A percentile compares a stretch with the other conserved stretches of the same genome.
Conservation (phyloP, 164 flowering plant genomes). For the Dillenia suffruticosa region DNA sequence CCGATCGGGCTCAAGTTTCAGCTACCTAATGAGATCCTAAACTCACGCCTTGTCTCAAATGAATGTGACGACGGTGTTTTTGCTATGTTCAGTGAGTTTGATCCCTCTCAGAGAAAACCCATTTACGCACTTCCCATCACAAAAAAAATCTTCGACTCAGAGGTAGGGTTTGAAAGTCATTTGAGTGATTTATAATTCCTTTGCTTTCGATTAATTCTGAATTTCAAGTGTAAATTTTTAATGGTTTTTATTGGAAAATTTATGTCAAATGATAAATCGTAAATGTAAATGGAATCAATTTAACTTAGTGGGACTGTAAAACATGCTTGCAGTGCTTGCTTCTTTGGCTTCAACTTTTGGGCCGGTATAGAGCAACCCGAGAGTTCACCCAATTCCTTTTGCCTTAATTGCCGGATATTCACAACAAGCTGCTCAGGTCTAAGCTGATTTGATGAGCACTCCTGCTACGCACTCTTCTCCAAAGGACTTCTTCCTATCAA, state of each 20-base stretch:
- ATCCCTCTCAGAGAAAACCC: neutral
- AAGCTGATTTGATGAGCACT: constrained; percentile 36
- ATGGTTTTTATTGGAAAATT: too few species aligned
- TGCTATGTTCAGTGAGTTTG: constrained; percentile 4
- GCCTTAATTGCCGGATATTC: constrained; percentile 36
- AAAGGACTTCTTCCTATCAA: too few species aligned
- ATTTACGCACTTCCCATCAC: neutral
- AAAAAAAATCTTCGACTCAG: neutral
- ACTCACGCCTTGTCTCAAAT: neutral
- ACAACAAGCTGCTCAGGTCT: constrained; percentile 46
- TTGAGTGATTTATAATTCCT: too few species aligned
- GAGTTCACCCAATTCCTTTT: constrained; percentile 42
- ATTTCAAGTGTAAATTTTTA: too few species aligned
- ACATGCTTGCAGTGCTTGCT: too few species aligned
- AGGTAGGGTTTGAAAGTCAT: neutral
- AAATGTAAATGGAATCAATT: too few species aligned
- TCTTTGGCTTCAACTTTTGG: constrained; percentile 35
- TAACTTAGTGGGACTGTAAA: too few species aligned
- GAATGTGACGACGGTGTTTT: constrained; percentile 2
- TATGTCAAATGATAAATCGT: too few species aligned
- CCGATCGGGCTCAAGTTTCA: constrained; percentile 1
- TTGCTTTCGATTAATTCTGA: too few species aligned
- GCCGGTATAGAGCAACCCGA: constrained; percentile 41
- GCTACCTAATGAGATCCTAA: constrained; percentile 3
- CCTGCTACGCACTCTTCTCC: too few species aligned